Evolutionary conservation across 345 rosid species (phyloP).

Genomic region (Populus ilicifolia): DNA sequence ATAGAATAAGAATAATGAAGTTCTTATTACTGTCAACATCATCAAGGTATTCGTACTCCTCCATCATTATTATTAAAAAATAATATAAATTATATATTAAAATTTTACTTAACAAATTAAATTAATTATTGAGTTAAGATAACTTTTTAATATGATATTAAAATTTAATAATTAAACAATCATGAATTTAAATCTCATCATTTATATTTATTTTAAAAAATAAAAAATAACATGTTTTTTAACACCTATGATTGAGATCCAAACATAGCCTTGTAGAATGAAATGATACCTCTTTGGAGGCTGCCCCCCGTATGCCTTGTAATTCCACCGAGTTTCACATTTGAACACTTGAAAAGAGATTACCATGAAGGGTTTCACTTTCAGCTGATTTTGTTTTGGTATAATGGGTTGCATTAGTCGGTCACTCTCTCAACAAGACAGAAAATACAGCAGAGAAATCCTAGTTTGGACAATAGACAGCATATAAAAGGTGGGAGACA

Average conservation of each 20-base stretch:
- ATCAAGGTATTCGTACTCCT: background rate
- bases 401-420: conserved; percentile 26
- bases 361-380: conserved; percentile 29
- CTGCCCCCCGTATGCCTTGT: background rate
- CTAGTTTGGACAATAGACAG: conserved; percentile 24
- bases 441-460: conserved; percentile 35
- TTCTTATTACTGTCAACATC: background rate
- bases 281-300: background rate
- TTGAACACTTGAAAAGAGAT: conserved; percentile 16
- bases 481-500: conserved; percentile 45
- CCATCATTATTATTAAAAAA: background rate
- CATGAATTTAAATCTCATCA: accelerated
- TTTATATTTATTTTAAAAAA: too few relatives aligned
- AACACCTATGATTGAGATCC: background rate
- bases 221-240: too few relatives aligned
- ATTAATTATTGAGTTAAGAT: too few relatives aligned
- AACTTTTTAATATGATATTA: too few relatives aligned
- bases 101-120: too few relatives aligned
- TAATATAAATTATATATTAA: too few relatives aligned
- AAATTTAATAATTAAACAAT: accelerated
- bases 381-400: conserved; percentile 18
- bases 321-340: conserved; percentile 23
- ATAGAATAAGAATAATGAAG: background rate
- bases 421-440: conserved; percentile 29
- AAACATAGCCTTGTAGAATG: conserved; percentile 5